A percentile compares a stretch with the other conserved stretches of the same genome.
These are phyloP conservation scores for Euphorbia celastroides DNA, from an alignment of 441 rosid species.

Conservation along the genomic window DNA sequence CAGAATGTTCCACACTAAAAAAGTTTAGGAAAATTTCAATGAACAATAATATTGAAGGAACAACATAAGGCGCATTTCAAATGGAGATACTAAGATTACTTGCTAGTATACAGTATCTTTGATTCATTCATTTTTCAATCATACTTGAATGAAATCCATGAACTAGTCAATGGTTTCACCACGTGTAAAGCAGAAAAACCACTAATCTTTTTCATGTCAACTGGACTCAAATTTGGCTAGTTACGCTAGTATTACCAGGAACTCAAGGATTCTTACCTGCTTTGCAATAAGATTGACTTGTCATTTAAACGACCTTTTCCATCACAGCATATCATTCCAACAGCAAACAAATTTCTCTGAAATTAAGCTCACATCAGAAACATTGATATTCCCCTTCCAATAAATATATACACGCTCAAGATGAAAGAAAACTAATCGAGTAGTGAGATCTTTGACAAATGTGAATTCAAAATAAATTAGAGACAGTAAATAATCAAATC, in stretches of 20 bases:
- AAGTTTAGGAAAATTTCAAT: too few species aligned
- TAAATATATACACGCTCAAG: not conserved
- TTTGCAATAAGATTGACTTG: conserved; percentile 75
- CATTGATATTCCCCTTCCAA: conserved; percentile 13
- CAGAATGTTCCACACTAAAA: conserved; percentile 76
- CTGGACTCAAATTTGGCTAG: conserved; percentile 10
- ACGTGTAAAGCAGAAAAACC: not conserved
- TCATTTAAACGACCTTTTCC: conserved; percentile 95
- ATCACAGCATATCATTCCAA: conserved; percentile 96
- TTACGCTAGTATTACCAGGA: conserved; percentile 9
- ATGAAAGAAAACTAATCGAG: not conserved
- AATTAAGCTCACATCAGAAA: conserved; percentile 33
- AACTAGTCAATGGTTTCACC: conserved; percentile 4
- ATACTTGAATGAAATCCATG: not conserved
- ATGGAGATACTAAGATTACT: not conserved
- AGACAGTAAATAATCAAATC: not conserved
- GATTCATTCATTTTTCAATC: not conserved
- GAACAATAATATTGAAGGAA: not conserved
- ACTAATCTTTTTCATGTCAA: not conserved
- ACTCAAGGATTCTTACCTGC: conserved; percentile 55
- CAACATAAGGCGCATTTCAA: not conserved
- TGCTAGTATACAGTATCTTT: not conserved
- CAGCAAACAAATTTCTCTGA: conserved; percentile 79
- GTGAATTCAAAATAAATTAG: not conserved
- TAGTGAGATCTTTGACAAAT: not conserved